Evolutionary conservation across 495 filamentous ascomycete genomes (phyloP).

Genomic region (Cairneyella variabilis): DNA sequence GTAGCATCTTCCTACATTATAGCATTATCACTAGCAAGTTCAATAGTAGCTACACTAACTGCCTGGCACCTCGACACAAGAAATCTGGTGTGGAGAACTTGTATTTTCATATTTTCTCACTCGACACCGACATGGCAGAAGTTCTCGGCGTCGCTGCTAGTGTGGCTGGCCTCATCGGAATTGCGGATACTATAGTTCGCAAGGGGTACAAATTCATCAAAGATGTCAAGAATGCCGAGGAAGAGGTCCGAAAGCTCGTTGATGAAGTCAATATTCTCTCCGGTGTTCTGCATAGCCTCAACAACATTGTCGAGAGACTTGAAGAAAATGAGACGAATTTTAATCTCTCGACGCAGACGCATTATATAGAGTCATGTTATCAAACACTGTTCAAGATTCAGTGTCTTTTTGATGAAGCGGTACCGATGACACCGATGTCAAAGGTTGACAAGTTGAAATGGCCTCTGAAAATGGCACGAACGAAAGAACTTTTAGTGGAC

Average conservation of each 20-base stretch:
- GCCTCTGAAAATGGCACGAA: constrained; percentile 23
- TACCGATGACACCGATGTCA: background rate
- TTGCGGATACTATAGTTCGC: constrained; percentile 31
- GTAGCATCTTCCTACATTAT: too few species aligned
- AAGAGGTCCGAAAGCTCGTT: constrained; percentile 23
- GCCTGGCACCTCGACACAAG: too few species aligned
- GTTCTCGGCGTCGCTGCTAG: constrained; percentile 32
- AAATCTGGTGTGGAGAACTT: too few species aligned
- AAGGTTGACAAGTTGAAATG: constrained; percentile 15
- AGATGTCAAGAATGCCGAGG: constrained; percentile 27
- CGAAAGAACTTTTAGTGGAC: constrained; percentile 27
- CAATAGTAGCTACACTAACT: too few species aligned
- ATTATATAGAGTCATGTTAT: constrained; percentile 23
- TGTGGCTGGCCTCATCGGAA: constrained; percentile 32
- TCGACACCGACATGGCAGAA: too few species aligned
- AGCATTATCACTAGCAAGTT: too few species aligned
- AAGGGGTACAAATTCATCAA: constrained; percentile 29
- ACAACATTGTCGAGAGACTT: constrained; percentile 23
- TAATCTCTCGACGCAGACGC: constrained; percentile 17
- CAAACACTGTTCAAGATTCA: constrained; percentile 20
- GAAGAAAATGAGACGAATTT: constrained; percentile 19
- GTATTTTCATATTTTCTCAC: too few species aligned
- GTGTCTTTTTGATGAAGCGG: constrained; percentile 8
- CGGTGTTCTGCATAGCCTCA: constrained; percentile 30
- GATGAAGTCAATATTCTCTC: constrained; percentile 24